Evolutionary conservation across 192 early-diverging fungal species (phyloP).

Genomic region (Gaertneriomyces semiglobifer): DNA sequence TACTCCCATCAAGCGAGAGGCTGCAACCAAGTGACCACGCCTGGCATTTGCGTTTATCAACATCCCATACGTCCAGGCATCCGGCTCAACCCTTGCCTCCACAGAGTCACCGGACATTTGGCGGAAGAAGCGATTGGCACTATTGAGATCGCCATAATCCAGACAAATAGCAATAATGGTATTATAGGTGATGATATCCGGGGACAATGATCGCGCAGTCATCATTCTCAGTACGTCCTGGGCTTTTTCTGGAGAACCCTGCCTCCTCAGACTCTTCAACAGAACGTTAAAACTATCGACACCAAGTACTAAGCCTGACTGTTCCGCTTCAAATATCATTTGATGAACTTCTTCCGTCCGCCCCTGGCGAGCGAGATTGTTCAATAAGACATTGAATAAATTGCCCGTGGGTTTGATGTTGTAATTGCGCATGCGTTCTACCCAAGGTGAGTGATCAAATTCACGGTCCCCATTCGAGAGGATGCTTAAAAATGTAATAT

Average conservation of each 20-base stretch:
- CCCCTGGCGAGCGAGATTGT: neutral
- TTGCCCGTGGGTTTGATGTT: neutral
- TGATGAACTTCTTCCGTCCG: neutral
- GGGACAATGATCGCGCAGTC: neutral
- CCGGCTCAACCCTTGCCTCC: constrained; percentile 10
- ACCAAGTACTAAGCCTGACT: neutral
- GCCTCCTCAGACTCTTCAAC: constrained; percentile 4
- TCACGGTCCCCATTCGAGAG: neutral
- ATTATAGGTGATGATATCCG: constrained; percentile 8
- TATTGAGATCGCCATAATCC: neutral
- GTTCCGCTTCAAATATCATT: neutral
- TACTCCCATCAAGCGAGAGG: neutral
- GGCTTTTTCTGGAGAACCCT: neutral
- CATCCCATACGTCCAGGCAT: constrained; percentile 13
- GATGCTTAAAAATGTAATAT: too few relatives aligned
- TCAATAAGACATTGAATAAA: neutral
- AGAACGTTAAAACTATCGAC: constrained; percentile 3
- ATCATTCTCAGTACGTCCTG: constrained; percentile 3
- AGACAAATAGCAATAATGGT: constrained; percentile 20
- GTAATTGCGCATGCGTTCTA: neutral
- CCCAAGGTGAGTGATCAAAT: neutral
- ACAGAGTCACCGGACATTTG: constrained; percentile 4
- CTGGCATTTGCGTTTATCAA: constrained; percentile 15
- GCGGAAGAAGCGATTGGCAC: constrained; percentile 14
- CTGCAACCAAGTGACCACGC: neutral